Conservation (phyloP, 192 early-diverging fungal genomes). For the Gamsiella multidivaricata region DNA sequence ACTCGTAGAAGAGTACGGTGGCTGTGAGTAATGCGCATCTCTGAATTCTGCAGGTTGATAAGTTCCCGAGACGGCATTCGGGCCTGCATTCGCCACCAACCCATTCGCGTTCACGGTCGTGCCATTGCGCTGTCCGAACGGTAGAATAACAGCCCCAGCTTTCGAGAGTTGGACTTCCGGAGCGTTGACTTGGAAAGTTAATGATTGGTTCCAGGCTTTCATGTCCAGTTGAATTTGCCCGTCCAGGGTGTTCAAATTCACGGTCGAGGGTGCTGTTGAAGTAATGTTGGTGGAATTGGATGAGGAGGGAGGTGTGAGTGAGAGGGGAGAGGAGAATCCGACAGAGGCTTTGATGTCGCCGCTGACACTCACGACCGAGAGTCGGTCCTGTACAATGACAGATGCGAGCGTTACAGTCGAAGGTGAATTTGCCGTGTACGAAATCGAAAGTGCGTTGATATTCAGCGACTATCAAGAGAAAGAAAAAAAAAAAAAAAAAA, state of each 20-base stretch:
- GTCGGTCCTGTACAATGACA: constrained; percentile 29
- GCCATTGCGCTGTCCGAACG: constrained; percentile 3
- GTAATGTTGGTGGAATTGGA: not conserved
- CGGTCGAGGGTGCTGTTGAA: not conserved
- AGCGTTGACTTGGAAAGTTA: constrained; percentile 20
- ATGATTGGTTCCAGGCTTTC: constrained; percentile 39
- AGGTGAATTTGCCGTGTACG: constrained; percentile 24
- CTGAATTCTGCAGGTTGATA: not conserved
- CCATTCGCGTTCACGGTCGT: constrained; percentile 14
- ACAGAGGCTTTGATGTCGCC: constrained; percentile 34
- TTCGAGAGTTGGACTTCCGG: constrained; percentile 28
- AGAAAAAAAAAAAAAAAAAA: not conserved
- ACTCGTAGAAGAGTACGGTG: not conserved
- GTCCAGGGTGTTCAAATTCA: constrained; percentile 37
- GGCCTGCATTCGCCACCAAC: not conserved
- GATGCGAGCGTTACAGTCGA: constrained; percentile 13
- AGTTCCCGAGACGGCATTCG: constrained; percentile 15
- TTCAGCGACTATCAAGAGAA: constrained; percentile 25
- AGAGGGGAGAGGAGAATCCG: constrained; percentile 5
- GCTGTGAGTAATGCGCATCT: not conserved
- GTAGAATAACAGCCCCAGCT: constrained; percentile 10
- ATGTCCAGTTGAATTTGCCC: constrained; percentile 32
- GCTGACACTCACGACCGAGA: constrained; percentile 36
- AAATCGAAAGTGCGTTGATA: constrained; percentile 32
- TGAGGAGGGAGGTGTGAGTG: not conserved